These are phyloP conservation scores for Xanthoconium purpureum DNA, from an alignment of 768 basidiomycete genomes.

Conservation along the genomic window DNA sequence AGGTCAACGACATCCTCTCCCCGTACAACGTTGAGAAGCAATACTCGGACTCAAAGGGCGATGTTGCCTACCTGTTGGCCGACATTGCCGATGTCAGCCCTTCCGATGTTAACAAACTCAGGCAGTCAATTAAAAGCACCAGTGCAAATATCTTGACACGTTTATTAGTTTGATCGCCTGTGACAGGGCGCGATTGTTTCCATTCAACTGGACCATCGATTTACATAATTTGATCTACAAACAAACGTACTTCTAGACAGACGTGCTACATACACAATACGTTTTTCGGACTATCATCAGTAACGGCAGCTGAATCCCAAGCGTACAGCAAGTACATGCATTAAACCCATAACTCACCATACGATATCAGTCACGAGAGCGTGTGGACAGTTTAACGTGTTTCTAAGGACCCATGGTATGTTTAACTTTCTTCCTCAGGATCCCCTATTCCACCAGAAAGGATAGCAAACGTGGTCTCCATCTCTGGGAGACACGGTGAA, in stretches of 20 bases:
- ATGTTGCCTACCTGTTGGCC: constrained; percentile 92
- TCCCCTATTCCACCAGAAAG: constrained; percentile 89
- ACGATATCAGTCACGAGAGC: constrained; percentile 2
- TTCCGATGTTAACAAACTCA: constrained; percentile 72
- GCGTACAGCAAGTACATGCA: constrained; percentile 13
- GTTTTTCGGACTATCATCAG: neutral
- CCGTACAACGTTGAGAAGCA: constrained; percentile 99
- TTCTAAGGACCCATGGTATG: neutral
- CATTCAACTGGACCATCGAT: constrained; percentile 51
- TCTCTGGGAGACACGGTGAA: constrained; percentile 95
- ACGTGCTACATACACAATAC: neutral
- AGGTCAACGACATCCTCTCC: constrained; percentile 91
- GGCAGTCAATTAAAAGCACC: constrained; percentile 73
- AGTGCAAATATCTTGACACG: constrained; percentile 88
- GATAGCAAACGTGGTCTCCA: constrained; percentile 94
- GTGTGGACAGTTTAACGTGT: neutral
- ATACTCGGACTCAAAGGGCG: constrained; percentile 95
- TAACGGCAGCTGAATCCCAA: neutral
- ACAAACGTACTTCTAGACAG: neutral
- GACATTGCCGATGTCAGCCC: constrained; percentile 91
- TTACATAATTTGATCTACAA: constrained; percentile 14
- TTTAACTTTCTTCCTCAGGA: constrained; percentile 79
- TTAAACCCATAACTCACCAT: constrained; percentile 5
- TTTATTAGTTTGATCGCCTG: constrained; percentile 56
- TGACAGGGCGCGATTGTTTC: constrained; percentile 15